Percentiles rank a stretch among this genome's conserved stretches.
These are phyloP conservation scores for Phoma sp. DNA, from an alignment of 2,329 filamentous ascomycete genomes.

Conservation along the genomic window DNA sequence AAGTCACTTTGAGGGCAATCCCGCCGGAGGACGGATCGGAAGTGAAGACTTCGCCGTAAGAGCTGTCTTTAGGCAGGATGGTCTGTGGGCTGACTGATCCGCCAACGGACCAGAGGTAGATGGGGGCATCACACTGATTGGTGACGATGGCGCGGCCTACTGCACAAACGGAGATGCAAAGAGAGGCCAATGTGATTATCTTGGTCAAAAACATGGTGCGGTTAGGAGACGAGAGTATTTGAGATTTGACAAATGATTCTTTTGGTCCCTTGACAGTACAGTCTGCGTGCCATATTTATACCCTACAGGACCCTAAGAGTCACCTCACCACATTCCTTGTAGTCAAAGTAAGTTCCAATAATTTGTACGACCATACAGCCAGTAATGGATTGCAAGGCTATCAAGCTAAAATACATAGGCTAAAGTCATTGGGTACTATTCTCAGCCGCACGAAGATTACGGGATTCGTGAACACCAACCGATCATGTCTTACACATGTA, in stretches of 20 bases:
- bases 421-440: constrained; percentile 25
- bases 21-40: constrained; percentile 30
- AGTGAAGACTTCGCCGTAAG: constrained; percentile 35
- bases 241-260: neutral
- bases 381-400: constrained; percentile 14
- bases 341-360: neutral
- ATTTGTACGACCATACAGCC: constrained; percentile 9
- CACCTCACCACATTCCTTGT: neutral
- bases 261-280: neutral
- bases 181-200: neutral
- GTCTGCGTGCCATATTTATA: neutral
- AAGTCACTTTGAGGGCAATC: constrained; percentile 33
- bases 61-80: constrained; percentile 27
- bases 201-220: constrained; percentile 7
- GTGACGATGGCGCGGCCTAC: constrained; percentile 40
- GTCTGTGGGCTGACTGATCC: constrained; percentile 22
- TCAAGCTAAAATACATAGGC: constrained; percentile 10
- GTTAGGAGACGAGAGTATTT: neutral
- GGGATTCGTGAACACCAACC: constrained; percentile 16
- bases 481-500: neutral
- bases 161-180: constrained; percentile 16
- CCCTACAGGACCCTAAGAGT: neutral
- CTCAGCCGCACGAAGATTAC: constrained; percentile 21
- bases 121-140: constrained; percentile 36
- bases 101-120: constrained; percentile 43